phyloP scores from a whole-genome alignment of 139 green algal genomes.

The Pleodorina starrii region DNA sequence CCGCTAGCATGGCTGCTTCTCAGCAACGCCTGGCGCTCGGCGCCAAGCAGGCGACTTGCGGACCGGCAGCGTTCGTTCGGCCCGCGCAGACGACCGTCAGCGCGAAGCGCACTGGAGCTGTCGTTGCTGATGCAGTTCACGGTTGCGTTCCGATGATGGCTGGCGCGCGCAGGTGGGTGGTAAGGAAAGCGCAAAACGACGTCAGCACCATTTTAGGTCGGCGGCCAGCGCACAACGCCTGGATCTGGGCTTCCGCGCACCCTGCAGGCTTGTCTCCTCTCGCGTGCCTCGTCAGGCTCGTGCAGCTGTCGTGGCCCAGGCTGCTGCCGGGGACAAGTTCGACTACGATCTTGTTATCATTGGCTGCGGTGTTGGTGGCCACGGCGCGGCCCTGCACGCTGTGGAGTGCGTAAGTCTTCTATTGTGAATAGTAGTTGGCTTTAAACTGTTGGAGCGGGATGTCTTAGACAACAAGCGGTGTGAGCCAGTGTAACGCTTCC shows the following conservation, averaged over 20 bases:
- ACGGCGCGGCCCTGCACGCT: constrained; percentile 97
- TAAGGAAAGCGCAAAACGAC: not conserved
- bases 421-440: not conserved
- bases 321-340: constrained; percentile 70
- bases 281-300: not conserved
- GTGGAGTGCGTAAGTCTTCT: constrained; percentile 87
- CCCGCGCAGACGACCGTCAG: not conserved
- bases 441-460: too few relatives aligned
- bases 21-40: constrained; percentile 48
- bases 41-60: constrained; percentile 40
- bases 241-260: not conserved
- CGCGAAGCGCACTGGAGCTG: not conserved
- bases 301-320: constrained; percentile 55
- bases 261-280: not conserved
- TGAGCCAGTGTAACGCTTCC: not conserved
- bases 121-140: not conserved
- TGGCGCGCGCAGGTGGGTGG: not conserved
- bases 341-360: constrained; percentile 99
- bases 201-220: constrained; percentile 19
- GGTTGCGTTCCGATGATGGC: constrained; percentile 3
- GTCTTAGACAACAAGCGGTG: not conserved
- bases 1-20: constrained; percentile 12
- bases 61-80: not conserved
- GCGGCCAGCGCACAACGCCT: constrained; percentile 11
- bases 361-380: constrained; percentile 96